phyloP scores from a whole-genome alignment of 2,329 filamentous ascomycete species.

The Monosporascus sp. region DNA sequence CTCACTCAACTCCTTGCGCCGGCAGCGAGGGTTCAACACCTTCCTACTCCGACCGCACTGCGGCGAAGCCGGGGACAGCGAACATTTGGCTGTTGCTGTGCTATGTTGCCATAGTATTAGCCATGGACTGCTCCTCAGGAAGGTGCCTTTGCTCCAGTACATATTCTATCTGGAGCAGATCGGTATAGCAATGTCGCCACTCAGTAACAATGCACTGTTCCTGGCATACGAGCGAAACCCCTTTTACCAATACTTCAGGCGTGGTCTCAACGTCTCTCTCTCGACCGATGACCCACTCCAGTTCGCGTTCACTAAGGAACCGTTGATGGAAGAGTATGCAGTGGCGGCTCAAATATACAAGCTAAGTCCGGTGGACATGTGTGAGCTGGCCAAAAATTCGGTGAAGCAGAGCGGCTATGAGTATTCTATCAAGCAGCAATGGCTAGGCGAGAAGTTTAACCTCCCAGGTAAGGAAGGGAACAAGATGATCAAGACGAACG shows the following conservation, averaged over 20 bases:
- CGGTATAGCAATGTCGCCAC: slow-evolving; percentile 97
- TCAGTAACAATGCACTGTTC: slow-evolving; percentile 97
- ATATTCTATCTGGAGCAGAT: slow-evolving; percentile 98
- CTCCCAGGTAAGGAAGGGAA: slow-evolving; percentile 80
- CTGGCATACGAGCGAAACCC: slow-evolving; percentile 95
- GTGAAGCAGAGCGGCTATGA: slow-evolving; percentile 95
- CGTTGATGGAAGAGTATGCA: slow-evolving; percentile 94
- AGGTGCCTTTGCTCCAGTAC: slow-evolving; percentile 92
- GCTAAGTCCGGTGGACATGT: slow-evolving; percentile 95
- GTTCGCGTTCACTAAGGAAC: slow-evolving; percentile 98
- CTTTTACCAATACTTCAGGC: slow-evolving; percentile 90
- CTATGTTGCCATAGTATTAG: slow-evolving; percentile 96
- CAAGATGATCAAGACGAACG: slow-evolving; percentile 91
- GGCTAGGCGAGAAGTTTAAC: slow-evolving; percentile 77
- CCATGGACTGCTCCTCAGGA: slow-evolving; percentile 85
- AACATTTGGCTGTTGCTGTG: slow-evolving; percentile 87
- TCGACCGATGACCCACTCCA: slow-evolving; percentile 96
- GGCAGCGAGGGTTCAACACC: slow-evolving; percentile 89
- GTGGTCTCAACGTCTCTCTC: slow-evolving; percentile 89
- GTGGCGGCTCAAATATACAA: slow-evolving; percentile 99
- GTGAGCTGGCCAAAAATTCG: slow-evolving; percentile 92
- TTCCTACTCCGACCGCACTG: slow-evolving; percentile 91
- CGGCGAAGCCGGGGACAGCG: slow-evolving; percentile 93
- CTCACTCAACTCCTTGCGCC: slow-evolving; percentile 87
- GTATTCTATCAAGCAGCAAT: slow-evolving; percentile 79